phyloP scores from a whole-genome alignment of 768 basidiomycete species.

The Filobasidium wieringae region DNA sequence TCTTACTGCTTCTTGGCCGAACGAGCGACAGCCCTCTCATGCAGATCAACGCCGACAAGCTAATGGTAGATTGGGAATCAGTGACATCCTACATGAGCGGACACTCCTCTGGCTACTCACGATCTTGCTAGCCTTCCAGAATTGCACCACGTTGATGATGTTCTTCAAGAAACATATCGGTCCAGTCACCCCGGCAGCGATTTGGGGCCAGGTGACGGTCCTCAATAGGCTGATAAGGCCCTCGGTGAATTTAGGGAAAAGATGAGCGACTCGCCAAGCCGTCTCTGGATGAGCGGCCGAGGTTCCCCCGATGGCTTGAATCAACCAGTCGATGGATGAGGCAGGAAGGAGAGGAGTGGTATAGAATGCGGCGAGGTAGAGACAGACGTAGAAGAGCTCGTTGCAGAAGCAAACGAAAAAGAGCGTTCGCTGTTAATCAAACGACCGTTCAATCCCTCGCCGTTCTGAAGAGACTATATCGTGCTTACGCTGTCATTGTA shows the following conservation, averaged over 20 bases:
- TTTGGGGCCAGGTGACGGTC: conserved; percentile 60
- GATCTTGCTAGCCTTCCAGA: conserved; percentile 80
- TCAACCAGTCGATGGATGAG: conserved; percentile 11
- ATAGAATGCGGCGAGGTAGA: conserved; percentile 86
- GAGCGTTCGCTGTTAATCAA: conserved; percentile 53
- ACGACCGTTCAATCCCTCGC: neutral
- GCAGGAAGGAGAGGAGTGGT: conserved; percentile 45
- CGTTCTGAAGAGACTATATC: neutral
- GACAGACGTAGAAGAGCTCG: conserved; percentile 85
- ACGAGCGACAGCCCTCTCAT: conserved; percentile 49
- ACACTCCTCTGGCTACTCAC: conserved; percentile 21
- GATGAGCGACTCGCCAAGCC: conserved; percentile 27
- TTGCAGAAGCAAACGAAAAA: conserved; percentile 91
- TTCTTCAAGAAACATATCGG: conserved; percentile 74
- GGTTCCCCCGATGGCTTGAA: neutral
- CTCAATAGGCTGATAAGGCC: conserved; percentile 18
- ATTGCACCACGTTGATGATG: conserved; percentile 84
- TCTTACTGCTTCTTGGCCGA: conserved; percentile 15
- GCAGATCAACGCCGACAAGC: conserved; percentile 82
- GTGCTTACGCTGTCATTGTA: conserved; percentile 76
- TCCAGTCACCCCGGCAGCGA: conserved; percentile 52
- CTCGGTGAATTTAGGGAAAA: conserved; percentile 18
- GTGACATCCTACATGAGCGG: neutral
- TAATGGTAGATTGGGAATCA: conserved; percentile 3
- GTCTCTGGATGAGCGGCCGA: conserved; percentile 15